Percentiles rank a stretch among this genome's conserved stretches.
Evolutionary conservation across 257 asterid species (phyloP).

Genomic region (Gardenia jasminoides): DNA sequence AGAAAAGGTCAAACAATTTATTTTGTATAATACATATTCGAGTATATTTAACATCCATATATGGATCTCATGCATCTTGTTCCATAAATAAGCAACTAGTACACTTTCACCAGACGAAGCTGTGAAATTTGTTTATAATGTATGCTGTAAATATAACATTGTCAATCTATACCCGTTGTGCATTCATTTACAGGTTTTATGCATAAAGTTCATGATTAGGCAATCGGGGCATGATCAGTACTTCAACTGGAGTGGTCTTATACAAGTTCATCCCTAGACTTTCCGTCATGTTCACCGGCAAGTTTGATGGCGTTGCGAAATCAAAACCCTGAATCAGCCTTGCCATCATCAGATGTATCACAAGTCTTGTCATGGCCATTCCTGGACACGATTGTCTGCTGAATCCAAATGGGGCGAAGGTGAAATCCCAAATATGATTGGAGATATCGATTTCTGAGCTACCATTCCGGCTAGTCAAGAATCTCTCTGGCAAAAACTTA

Average conservation of each 20-base stretch:
- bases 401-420: background rate
- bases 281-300: constrained; percentile 14
- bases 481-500: background rate
- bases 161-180: too few species aligned
- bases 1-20: too few species aligned
- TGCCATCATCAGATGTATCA: constrained; percentile 1
- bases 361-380: background rate
- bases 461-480: background rate
- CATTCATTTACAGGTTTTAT: too few species aligned
- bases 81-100: too few species aligned
- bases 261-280: background rate
- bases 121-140: too few species aligned
- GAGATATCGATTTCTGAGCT: background rate
- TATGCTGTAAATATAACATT: too few species aligned
- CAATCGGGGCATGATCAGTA: constrained; percentile 13
- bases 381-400: background rate
- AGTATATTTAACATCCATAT: too few species aligned
- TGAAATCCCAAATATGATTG: background rate
- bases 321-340: constrained; percentile 10
- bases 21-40: too few species aligned
- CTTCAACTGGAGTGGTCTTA: constrained; percentile 12
- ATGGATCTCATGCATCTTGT: too few species aligned
- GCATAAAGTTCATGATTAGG: too few species aligned
- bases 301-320: background rate
- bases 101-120: too few species aligned